Evolutionary conservation across 2,329 filamentous ascomycete genomes (phyloP), one percentile per base, ranked within the genome.

Genomic region (Onygenales sp.): DNA sequence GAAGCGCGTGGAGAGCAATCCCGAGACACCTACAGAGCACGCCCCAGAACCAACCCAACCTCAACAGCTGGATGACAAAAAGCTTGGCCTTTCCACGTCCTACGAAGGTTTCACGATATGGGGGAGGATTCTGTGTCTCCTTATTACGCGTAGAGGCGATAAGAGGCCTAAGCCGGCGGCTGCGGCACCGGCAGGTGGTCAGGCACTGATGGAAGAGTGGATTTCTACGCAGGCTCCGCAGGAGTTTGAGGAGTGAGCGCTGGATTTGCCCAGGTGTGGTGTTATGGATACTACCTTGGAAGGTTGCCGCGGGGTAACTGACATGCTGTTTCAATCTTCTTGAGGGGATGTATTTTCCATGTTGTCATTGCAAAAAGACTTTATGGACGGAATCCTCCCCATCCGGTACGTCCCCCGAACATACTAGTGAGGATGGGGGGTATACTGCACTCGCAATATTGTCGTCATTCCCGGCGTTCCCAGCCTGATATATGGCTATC

Each of bases 81-180:
- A 96, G 69, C 73, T 95, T 61, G 82, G 80, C 17, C 81, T 96
- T 75, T 85, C 86, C 57, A 93, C 92, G 31, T 85, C 84, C 11
- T 98, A 97, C 71, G 90, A 97, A 64, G 92, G 93, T 7, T 97
- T 97, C 72, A 88, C 86, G 62, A 96, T 98, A 65, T 95, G 95
- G 72, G 90, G 93, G 9, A 86, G 89, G 61, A 89, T 95, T 46
- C 76, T 98, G 31, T 97, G 91, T 69, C 78, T 98, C 55, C 86
- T 98, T 7, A 85, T 98, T 69, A 87, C 86, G 66, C 84, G 86
- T 57, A 85, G 84, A 59, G 78, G 75, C 47, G 75, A 70, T 60
- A 78, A 72, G 59, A 67, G 69, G 46, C 69, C 63, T 54, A 69
- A 65, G 51, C 58, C 65, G 53, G 60, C 55, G 39, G 59, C 67